Conservation (phyloP, 257 asterid genomes). For the Capsicum rhomboideum region DNA sequence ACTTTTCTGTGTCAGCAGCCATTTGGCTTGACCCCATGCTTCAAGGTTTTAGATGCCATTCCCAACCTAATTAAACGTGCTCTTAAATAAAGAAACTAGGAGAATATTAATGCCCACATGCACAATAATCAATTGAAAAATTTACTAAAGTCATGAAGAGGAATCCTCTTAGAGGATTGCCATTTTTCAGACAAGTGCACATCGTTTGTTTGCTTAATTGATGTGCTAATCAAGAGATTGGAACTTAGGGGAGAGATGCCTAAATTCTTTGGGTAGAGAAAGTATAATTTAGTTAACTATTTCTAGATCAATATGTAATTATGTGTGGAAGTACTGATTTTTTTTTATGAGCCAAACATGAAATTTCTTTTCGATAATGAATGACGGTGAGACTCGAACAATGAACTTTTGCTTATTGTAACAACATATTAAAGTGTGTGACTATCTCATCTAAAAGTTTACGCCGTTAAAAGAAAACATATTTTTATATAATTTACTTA, state of each 20-base stretch:
- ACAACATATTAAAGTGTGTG: neutral
- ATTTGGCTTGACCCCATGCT: conserved; percentile 23
- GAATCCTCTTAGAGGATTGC: neutral
- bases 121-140: neutral
- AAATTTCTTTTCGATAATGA: neutral
- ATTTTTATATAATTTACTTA: neutral
- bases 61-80: conserved; percentile 17
- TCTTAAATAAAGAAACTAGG: neutral
- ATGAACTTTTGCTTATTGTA: neutral
- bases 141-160: neutral
- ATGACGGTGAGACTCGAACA: neutral
- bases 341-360: neutral
- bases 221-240: conserved; percentile 29
- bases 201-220: neutral
- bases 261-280: conserved; percentile 4
- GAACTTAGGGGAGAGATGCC: conserved; percentile 43
- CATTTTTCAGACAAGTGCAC: neutral
- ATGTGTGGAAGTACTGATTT: neutral
- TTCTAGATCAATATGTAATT: neutral
- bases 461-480: neutral
- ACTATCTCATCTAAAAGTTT: neutral
- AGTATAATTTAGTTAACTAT: neutral
- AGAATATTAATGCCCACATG: neutral
- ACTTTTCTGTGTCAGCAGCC: conserved; percentile 28
- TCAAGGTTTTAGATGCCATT: conserved; percentile 35